Base-by-base conservation (phyloP, 495 filamentous ascomycete genomes). In the Hyaloscypha finlandica region DNA sequence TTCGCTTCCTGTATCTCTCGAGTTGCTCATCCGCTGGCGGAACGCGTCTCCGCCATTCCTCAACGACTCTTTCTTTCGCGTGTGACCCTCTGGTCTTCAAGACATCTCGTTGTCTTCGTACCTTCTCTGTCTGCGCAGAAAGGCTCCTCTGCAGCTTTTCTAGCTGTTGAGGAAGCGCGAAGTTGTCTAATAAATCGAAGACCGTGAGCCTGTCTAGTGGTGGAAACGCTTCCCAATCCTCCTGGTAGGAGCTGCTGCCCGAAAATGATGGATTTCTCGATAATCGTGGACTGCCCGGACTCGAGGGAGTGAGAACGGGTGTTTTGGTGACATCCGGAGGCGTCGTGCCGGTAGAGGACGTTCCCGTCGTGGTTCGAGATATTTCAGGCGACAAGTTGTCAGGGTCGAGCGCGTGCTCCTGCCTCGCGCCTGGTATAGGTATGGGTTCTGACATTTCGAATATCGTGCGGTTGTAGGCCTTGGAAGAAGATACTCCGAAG, bases 121-220 rank as follows among this genome's bases (percentile, higher is more conserved):
- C 90, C 71, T 90, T 93, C 59, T 94, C 91, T 4, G 86, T 92
- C 77, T 97, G 93, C n/a, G 85, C 82, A 54, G 87, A 86, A 45
- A 97, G 79, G 20, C 88, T 87, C 67, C 82, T 89, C 70, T 97
- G 93, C 70, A 97, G 83, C 78, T 90, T 92, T 77, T 99, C 95
- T 29, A 99, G 81, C 63, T 92, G 89, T 70, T 94, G 89, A 1
- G 93, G 89, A 56, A 99, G 84, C 0, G 95, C 91, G 69, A 99
- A 88, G 73, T 96, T 97, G 77, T 97, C 96, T 60, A 99, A 85
- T 25, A 98, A 81, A 74, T 99, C 95, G 68, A 98, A 93, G 52
- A 97, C 85, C 29, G 91, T 94, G 65, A 98, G 81, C 62, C 92
- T 90, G 74, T 99, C 95, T n/a, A 97, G 80, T 5, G 95, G 92